Conservation (phyloP, 352 stramenopile genomes). For the Pythium utonaiense region DNA sequence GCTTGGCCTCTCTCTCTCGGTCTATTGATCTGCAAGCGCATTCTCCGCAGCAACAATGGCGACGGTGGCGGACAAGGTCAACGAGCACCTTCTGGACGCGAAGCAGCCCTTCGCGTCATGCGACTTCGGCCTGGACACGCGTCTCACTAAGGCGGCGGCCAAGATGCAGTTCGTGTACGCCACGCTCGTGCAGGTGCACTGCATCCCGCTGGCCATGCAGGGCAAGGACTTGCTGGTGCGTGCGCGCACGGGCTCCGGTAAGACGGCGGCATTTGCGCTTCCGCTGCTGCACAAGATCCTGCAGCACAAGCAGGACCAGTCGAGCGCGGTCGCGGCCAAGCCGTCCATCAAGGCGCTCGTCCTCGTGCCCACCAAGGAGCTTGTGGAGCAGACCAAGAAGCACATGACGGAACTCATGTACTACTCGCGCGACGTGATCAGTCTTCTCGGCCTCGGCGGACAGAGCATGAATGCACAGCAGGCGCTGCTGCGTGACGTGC, state of each 20-base stretch:
- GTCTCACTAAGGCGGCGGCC: conserved; percentile 89
- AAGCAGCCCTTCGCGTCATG: conserved; percentile 75
- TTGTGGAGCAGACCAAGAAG: conserved; percentile 94
- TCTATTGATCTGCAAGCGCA: neutral
- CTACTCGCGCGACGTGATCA: conserved; percentile 95
- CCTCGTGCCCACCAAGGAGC: conserved; percentile 96
- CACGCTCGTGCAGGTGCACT: conserved; percentile 94
- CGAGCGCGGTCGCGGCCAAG: conserved; percentile 27
- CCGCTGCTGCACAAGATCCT: conserved; percentile 92
- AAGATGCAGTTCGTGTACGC: conserved; percentile 93
- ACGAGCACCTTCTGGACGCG: conserved; percentile 67
- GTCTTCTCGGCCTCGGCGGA: conserved; percentile 86
- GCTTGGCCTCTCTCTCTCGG: conserved; percentile 1
- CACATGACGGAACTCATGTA: conserved; percentile 94
- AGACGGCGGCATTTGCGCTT: conserved; percentile 93
- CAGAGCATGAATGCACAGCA: conserved; percentile 90
- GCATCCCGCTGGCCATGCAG: conserved; percentile 90
- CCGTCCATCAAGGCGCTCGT: conserved; percentile 86
- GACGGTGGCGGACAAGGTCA: conserved; percentile 49
- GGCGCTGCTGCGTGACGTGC: conserved; percentile 78
- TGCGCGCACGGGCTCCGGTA: conserved; percentile 91
- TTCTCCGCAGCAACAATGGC: conserved; percentile 14
- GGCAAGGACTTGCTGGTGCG: conserved; percentile 93
- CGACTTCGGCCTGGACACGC: conserved; percentile 89
- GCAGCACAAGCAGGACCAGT: conserved; percentile 66